Base-by-base conservation (phyloP, 148 eudicot species). In the Persicaria maculosa region DNA sequence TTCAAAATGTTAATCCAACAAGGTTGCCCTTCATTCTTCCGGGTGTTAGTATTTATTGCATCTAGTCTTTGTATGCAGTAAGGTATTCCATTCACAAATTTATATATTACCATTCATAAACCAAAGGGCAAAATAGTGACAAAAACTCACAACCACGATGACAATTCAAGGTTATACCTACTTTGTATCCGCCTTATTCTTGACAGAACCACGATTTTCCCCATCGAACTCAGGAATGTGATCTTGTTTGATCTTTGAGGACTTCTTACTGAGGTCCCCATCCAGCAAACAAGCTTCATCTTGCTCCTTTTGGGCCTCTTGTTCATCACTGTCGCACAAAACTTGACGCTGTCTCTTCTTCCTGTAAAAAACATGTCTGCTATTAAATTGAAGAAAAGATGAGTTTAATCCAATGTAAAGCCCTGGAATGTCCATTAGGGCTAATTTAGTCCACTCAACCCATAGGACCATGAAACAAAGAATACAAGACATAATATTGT, bases 301-400 rank as follows among this genome's bases (percentile, higher is more conserved):
- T 10, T 83, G 76, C 83, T 81, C 80, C 52, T 53, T 65, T 52
- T 70, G 76, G 79, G 47, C 73, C 54, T 73, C 79, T 43, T 70
- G 77, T 57, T 72, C 79, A 72, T 53, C 84, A 81, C 70, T 74
- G 17, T 79, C 75, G 50, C 81, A 65, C 55, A 75, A 40, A 36
- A 59, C 67, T 59, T 22, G 67, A 25, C 1, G 67, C 9, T 59
- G 86, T 79, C 84, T 88, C 84, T 90, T 94, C 78, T 75, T 83
- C 83, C 97, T 91, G 80, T 74, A 44, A 75, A 61, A 20, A 45
- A 25, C 19, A 75, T 4, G 48, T 31, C 20, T 20, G 19, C 31
- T 16, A 17, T 22, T 22, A 22, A 59, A 14, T 59, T 22, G 40
- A 22, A 25, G 5, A 22, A 59, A 59, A 22, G 40, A 59, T 52